phyloP scores from a whole-genome alignment of 192 early-diverging fungal genomes.

The Coemansia sp. region DNA sequence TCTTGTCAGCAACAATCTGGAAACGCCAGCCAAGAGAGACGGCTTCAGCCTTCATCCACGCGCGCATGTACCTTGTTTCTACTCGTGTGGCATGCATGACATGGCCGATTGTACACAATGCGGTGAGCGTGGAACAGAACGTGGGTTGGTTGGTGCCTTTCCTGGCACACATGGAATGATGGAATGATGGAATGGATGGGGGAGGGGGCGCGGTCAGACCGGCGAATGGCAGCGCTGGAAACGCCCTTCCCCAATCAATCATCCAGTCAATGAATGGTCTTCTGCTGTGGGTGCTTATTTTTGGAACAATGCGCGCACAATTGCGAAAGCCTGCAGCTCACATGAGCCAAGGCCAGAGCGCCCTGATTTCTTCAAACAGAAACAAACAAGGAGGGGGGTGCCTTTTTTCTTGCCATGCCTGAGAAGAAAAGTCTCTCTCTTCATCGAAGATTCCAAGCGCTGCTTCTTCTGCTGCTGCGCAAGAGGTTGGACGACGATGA shows the following conservation, averaged over 20 bases:
- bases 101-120: not conserved
- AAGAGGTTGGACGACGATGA: not conserved
- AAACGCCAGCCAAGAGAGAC: not conserved
- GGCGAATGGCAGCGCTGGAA: not conserved
- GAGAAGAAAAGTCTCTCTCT: not conserved
- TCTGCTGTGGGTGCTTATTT: not conserved
- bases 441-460: not conserved
- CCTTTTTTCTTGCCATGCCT: not conserved
- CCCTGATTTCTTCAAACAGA: not conserved
- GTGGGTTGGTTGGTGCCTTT: not conserved
- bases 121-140: not conserved
- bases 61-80: not conserved
- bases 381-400: not conserved
- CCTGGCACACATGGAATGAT: not conserved
- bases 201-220: not conserved
- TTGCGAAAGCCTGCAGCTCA: conserved; percentile 5
- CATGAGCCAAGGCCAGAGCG: too few relatives aligned
- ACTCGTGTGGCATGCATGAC: not conserved
- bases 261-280: not conserved
- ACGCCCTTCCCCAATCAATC: not conserved
- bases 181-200: not conserved
- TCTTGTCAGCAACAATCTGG: not conserved
- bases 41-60: not conserved
- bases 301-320: conserved; percentile 7
- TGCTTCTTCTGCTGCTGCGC: conserved; percentile 6